phyloP scores from a whole-genome alignment of 2,329 filamentous ascomycete species.

The Hypomyces rosellus region DNA sequence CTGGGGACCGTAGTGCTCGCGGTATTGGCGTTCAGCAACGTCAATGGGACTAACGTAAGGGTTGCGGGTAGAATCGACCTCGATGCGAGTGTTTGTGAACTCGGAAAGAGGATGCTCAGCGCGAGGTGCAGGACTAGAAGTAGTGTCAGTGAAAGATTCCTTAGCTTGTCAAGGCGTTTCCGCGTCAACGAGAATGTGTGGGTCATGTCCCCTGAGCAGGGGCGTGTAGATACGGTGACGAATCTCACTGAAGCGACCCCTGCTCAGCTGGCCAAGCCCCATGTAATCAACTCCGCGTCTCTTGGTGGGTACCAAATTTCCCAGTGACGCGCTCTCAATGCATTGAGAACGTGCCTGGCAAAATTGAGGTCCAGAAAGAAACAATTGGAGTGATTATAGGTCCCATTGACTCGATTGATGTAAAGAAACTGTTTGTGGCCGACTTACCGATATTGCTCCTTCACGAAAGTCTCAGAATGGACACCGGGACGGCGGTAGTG shows the following conservation, averaged over 20 bases:
- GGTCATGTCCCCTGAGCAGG: conserved; percentile 17
- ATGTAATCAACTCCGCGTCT: too few relatives aligned
- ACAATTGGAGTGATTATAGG: too few relatives aligned
- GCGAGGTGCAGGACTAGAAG: conserved; percentile 24
- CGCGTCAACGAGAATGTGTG: conserved; percentile 18
- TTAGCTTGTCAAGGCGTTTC: conserved; percentile 22
- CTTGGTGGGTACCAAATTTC: too few relatives aligned
- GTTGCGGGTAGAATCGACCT: conserved; percentile 44
- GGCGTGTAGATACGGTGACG: too few relatives aligned
- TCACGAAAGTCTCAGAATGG: conserved; percentile 45
- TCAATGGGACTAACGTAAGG: conserved; percentile 47
- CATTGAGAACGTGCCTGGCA: too few relatives aligned
- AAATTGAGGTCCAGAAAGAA: too few relatives aligned
- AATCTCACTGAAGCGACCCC: too few relatives aligned
- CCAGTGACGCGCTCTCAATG: too few relatives aligned
- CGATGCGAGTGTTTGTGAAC: conserved; percentile 60
- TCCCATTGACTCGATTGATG: not conserved
- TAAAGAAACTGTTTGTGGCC: not conserved
- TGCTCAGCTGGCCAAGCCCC: too few relatives aligned
- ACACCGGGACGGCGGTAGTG: conserved; percentile 65
- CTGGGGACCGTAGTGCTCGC: conserved; percentile 41
- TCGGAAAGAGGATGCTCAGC: conserved; percentile 23
- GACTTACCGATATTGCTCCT: conserved; percentile 50
- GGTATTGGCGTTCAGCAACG: conserved; percentile 60
- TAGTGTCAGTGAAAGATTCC: conserved; percentile 14